A percentile compares a stretch with the other conserved stretches of the same genome.
Evolutionary conservation across 441 rosid species (phyloP).

Genomic region (Viola pubescens): DNA sequence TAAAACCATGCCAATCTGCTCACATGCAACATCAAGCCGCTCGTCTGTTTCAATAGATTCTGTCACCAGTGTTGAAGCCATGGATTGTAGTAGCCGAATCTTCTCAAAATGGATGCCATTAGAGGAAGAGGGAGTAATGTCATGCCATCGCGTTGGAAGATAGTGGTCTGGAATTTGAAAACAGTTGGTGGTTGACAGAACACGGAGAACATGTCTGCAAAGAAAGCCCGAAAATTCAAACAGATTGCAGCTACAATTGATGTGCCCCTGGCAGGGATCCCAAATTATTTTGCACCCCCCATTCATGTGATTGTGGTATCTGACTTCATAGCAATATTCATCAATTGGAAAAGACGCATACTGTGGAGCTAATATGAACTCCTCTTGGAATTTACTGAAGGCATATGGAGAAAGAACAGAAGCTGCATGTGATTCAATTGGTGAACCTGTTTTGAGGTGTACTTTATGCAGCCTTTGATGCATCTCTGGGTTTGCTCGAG

Average conservation of each 20-base stretch:
- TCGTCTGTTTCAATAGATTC: conserved; percentile 49
- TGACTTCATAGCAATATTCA: conserved; percentile 43
- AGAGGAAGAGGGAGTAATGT: conserved; percentile 18
- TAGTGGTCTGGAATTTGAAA: conserved; percentile 53
- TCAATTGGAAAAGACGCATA: conserved; percentile 45
- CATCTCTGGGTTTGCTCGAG: conserved; percentile 35
- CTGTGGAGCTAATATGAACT: conserved; percentile 55
- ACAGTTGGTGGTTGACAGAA: conserved; percentile 49
- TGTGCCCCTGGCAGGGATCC: conserved; percentile 40
- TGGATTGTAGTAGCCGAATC: conserved; percentile 39
- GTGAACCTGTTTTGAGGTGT: conserved; percentile 51
- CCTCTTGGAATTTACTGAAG: conserved; percentile 47
- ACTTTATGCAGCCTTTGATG: conserved; percentile 33
- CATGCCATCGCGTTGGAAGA: conserved; percentile 39
- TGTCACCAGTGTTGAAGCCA: conserved; percentile 37
- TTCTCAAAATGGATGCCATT: conserved; percentile 29
- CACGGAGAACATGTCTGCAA: conserved; percentile 55
- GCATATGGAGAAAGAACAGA: conserved; percentile 50
- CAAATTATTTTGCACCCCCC: conserved; percentile 48
- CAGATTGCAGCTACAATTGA: conserved; percentile 48
- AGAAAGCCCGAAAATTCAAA: conserved; percentile 57
- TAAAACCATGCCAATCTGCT: conserved; percentile 34
- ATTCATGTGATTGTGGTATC: conserved; percentile 41
- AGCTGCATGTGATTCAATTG: conserved; percentile 55
- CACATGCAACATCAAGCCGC: conserved; percentile 48